Base-by-base conservation (phyloP, 2,329 filamentous ascomycete genomes). In the Sporothrix inflata region DNA sequence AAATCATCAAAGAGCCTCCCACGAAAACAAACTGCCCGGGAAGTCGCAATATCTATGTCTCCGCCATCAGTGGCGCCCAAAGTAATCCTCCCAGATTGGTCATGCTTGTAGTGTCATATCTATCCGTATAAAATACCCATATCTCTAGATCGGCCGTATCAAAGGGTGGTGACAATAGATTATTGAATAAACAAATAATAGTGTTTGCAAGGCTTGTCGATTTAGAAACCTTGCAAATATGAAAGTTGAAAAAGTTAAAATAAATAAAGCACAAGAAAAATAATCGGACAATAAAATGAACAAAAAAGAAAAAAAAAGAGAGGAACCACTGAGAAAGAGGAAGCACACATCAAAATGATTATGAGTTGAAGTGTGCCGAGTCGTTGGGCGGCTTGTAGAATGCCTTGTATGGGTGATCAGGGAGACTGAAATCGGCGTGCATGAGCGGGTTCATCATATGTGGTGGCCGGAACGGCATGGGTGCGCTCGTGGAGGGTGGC, bases 321-420 rank as follows among this genome's bases (percentile, higher is more conserved):
- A 57, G 16, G n/a, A 19, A n/a, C 6, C 8, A 30, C 30, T 12
- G 0, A 38, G 7, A n/a, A 30, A 11, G 7, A 16, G 5, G 19
- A n/a, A 8, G 16, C 4, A 49, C 8, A 19, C 8, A 9, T 70
- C 19, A 74, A 38, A 66, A 71, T 24, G 47, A 60, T 12, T 72
- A 69, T 4, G 70, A 65, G 27, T 63, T 69, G 16, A 73, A 75
- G 19, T 71, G 38, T 4, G 61, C 72, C 27, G 74, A 71, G 34
- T 75, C 73, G 30, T 87, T 91, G 1, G 92, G 92, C 47, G 92
- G 90, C 74, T 94, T 90, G 77, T 95, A 97, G 81, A 91, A 91
- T 68, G 90, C 89, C 78, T 93, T 91, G 78, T 96, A 97, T 0
- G 94, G 93, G 80, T 94, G 92, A 75, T 93, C 90, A 4, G 92